phyloP scores from a whole-genome alignment of 345 rosid genomes.

The Arabidopsis thaliana region DNA sequence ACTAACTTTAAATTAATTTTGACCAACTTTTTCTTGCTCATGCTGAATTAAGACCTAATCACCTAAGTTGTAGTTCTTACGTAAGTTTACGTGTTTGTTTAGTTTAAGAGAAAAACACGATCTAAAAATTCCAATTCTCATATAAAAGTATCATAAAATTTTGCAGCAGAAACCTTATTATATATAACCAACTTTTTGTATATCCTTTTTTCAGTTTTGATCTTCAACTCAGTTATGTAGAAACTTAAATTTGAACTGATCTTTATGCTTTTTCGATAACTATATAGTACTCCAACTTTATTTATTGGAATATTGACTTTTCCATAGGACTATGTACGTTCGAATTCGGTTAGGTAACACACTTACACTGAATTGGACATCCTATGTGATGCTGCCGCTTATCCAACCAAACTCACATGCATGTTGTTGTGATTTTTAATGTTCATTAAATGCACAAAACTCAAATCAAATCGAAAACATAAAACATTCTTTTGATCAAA shows the following conservation, averaged over 20 bases:
- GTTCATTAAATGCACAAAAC: constrained; percentile 26
- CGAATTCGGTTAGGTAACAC: constrained; percentile 28
- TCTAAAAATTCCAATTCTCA: neutral
- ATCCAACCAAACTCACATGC: constrained; percentile 42
- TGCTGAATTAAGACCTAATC: constrained; percentile 14
- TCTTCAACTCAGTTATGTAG: neutral
- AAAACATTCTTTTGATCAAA: constrained; percentile 28
- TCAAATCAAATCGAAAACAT: neutral
- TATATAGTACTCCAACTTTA: neutral
- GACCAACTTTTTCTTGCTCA: constrained; percentile 24
- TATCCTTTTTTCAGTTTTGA: neutral
- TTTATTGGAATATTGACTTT: neutral
- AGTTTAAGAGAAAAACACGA: no score
- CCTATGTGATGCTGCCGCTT: constrained; percentile 38
- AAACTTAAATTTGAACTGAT: constrained; percentile 7
- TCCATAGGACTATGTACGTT: neutral
- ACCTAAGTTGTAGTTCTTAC: constrained; percentile 21
- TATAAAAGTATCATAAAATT: neutral
- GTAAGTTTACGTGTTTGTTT: constrained; percentile 1
- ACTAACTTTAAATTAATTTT: constrained; percentile 8
- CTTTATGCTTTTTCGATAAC: neutral
- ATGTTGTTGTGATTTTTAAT: constrained; percentile 26
- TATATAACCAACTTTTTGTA: neutral
- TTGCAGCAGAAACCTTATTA: neutral
- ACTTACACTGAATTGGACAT: constrained; percentile 33